phyloP scores from a whole-genome alignment of 371 early-diverging fungal genomes.

The Massospora cicadina region DNA sequence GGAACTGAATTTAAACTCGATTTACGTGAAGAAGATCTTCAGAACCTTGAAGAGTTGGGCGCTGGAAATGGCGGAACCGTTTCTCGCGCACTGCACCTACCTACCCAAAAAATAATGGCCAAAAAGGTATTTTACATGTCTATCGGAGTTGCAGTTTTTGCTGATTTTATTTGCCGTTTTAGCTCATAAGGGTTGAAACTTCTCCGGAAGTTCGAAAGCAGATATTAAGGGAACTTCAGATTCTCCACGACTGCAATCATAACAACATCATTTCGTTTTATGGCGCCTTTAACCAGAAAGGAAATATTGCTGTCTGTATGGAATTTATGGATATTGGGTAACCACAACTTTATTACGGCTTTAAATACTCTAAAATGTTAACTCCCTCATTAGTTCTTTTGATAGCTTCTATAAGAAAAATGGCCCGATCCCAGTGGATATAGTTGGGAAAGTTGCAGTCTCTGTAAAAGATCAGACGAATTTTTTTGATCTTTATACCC shows the following conservation, averaged over 20 bases:
- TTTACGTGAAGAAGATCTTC: slow-evolving; percentile 65
- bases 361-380: too few relatives aligned
- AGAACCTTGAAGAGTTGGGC: slow-evolving; percentile 57
- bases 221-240: slow-evolving; percentile 70
- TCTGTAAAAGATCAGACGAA: slow-evolving; percentile 27
- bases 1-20: slow-evolving; percentile 58
- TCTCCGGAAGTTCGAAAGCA: slow-evolving; percentile 52
- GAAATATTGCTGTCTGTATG: slow-evolving; percentile 78
- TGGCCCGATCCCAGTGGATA: slow-evolving; percentile 54
- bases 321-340: slow-evolving; percentile 77
- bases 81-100: slow-evolving; percentile 48
- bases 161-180: slow-evolving; percentile 6
- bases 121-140: slow-evolving; percentile 39
- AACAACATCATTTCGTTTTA: slow-evolving; percentile 76
- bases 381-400: slow-evolving; percentile 42
- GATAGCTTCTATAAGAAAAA: slow-evolving; percentile 58
- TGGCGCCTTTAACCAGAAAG: slow-evolving; percentile 62
- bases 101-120: slow-evolving; percentile 68
- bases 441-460: slow-evolving; percentile 53
- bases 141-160: not conserved
- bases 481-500: not conserved
- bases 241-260: slow-evolving; percentile 70
- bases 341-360: too few relatives aligned
- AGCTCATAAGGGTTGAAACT: slow-evolving; percentile 67
- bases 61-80: slow-evolving; percentile 79